phyloP scores from a whole-genome alignment of 352 stramenopile genomes.

The Elongisporangium anandrum region DNA sequence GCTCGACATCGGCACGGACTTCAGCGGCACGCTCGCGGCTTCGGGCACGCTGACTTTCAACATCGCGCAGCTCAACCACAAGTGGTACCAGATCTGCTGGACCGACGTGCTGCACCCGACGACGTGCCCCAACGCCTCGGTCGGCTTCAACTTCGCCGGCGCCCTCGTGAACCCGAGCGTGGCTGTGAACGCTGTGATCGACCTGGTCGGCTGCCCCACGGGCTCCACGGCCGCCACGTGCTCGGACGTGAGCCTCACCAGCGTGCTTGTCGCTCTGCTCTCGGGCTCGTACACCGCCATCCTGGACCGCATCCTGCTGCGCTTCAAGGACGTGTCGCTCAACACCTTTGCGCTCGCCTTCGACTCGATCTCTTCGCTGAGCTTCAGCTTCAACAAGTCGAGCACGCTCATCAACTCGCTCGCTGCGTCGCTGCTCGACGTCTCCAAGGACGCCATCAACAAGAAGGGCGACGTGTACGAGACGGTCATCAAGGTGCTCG shows the following conservation, averaged over 20 bases:
- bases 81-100: conserved; percentile 64
- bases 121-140: conserved; percentile 21
- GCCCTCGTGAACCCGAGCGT: conserved; percentile 29
- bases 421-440: conserved; percentile 38
- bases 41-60: conserved; percentile 31
- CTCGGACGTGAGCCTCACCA: conserved; percentile 41
- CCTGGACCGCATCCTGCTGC: conserved; percentile 30
- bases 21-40: conserved; percentile 30
- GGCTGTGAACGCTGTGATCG: conserved; percentile 19
- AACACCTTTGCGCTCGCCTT: conserved; percentile 28
- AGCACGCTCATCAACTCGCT: conserved; percentile 36
- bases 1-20: conserved; percentile 40
- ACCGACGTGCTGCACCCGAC: conserved; percentile 35
- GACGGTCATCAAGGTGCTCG: conserved; percentile 26
- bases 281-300: conserved; percentile 26
- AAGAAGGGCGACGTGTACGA: conserved; percentile 64
- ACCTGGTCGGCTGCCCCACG: conserved; percentile 35
- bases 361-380: conserved; percentile 45
- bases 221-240: conserved; percentile 29
- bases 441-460: conserved; percentile 49
- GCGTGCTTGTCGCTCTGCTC: conserved; percentile 32
- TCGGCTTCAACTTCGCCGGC: conserved; percentile 32
- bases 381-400: conserved; percentile 39
- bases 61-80: conserved; percentile 46
- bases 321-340: conserved; percentile 27